phyloP scores from a whole-genome alignment of 1,139 yeast species.

The Pichia terricola region DNA sequence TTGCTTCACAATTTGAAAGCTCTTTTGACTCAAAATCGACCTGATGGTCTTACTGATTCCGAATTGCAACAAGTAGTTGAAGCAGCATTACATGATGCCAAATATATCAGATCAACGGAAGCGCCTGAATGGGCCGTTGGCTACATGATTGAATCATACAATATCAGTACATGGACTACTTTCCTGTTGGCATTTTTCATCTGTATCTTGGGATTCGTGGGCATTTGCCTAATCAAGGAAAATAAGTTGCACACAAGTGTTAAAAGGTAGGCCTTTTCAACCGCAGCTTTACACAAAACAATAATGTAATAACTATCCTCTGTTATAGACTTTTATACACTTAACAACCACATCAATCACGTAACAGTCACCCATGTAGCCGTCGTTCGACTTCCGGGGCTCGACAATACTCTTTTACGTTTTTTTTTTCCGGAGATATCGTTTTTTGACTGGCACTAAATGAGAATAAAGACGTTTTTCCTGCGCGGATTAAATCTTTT shows the following conservation, averaged over 20 bases:
- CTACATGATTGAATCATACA: conserved; percentile 33
- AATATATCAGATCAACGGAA: conserved; percentile 24
- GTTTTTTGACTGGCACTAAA: no score
- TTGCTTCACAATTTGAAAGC: conserved; percentile 17
- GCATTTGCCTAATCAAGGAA: conserved; percentile 35
- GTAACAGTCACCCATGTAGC: no score
- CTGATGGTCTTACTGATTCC: conserved; percentile 23
- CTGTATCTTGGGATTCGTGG: conserved; percentile 27
- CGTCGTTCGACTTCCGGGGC: no score
- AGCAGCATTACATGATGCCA: conserved; percentile 36
- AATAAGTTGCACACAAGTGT: conserved; percentile 26
- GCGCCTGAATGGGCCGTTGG: conserved; percentile 33
- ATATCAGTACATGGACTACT: conserved; percentile 31
- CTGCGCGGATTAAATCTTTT: no score
- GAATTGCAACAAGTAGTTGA: conserved; percentile 29
- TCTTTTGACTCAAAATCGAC: conserved; percentile 19
- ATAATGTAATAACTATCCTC: no score
- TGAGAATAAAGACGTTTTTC: no score
- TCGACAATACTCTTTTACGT: no score
- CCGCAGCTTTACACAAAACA: no score
- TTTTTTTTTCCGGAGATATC: no score
- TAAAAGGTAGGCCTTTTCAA: conserved; percentile 12
- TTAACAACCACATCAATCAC: no score
- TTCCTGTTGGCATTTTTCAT: conserved; percentile 27
- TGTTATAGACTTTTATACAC: no score